These are phyloP conservation scores for Melanogaster broomeanus DNA, from an alignment of 768 basidiomycete genomes.

Conservation along the genomic window DNA sequence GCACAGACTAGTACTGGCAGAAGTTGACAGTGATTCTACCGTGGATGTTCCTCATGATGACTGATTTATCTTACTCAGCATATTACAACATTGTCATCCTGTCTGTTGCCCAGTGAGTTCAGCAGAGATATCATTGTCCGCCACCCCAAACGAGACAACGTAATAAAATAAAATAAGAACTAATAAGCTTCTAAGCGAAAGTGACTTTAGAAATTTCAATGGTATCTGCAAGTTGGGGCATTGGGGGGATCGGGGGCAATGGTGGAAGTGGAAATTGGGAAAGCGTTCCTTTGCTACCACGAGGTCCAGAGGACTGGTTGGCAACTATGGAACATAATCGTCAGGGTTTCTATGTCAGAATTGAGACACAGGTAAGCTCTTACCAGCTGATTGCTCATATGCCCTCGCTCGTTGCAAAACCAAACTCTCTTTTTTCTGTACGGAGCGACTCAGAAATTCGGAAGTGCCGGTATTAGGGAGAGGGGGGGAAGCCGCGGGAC, in stretches of 20 bases:
- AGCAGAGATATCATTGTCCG: background rate
- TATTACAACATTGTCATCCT: no score
- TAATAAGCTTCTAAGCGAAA: constrained; percentile 4
- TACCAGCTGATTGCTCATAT: constrained; percentile 28
- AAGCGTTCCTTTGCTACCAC: background rate
- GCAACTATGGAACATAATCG: background rate
- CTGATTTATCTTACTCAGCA: background rate
- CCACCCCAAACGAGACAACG: background rate
- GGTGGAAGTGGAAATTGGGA: constrained; percentile 44
- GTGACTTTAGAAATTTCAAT: constrained; percentile 10
- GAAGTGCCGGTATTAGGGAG: background rate
- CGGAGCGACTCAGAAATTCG: constrained; percentile 9
- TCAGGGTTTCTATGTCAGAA: background rate
- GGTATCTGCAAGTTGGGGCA: constrained; percentile 19
- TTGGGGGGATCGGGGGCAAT: constrained; percentile 29
- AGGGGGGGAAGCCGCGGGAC: constrained; percentile 1
- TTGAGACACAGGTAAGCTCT: background rate
- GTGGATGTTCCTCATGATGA: constrained; percentile 21
- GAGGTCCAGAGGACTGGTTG: background rate
- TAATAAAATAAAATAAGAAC: no score
- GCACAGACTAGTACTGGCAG: constrained; percentile 14
- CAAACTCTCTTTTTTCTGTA: constrained; percentile 23
- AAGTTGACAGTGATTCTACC: constrained; percentile 1
- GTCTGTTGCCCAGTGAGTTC: background rate
- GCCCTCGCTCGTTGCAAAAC: constrained; percentile 31